Evolutionary conservation across 2,329 filamentous ascomycete species (phyloP).

Genomic region (Penicillium corylophilum): DNA sequence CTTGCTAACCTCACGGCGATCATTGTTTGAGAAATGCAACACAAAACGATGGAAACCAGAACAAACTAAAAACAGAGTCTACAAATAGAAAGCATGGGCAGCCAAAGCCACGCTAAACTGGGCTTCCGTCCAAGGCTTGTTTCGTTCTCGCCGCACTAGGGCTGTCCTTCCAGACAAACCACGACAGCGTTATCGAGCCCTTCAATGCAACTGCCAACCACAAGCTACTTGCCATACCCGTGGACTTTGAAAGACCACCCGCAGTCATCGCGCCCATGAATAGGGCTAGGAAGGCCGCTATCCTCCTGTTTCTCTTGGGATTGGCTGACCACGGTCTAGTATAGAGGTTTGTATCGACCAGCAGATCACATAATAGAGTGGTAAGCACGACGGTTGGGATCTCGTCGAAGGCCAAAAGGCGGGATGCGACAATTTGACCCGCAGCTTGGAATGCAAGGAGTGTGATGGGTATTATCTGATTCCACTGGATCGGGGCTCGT

Average conservation of each 20-base stretch:
- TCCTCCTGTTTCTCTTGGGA: conserved; percentile 35
- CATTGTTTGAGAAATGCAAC: not conserved
- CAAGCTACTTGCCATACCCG: conserved; percentile 37
- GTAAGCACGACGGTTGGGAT: conserved; percentile 46
- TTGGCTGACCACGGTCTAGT: conserved; percentile 27
- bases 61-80: not conserved
- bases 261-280: conserved; percentile 44
- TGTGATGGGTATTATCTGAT: conserved; percentile 39
- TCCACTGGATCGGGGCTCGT: conserved; percentile 34
- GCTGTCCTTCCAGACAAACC: conserved; percentile 35
- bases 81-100: not conserved
- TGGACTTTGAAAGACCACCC: conserved; percentile 38
- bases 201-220: conserved; percentile 44
- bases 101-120: not conserved
- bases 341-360: conserved; percentile 35
- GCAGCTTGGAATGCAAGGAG: conserved; percentile 43
- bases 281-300: conserved; percentile 37
- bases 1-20: no score
- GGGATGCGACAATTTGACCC: conserved; percentile 41
- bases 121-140: not conserved
- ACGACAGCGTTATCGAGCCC: conserved; percentile 32
- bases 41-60: not conserved
- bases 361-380: conserved; percentile 40
- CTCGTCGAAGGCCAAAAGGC: conserved; percentile 39
- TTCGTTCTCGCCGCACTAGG: conserved; percentile 1